phyloP scores from a whole-genome alignment of 805 yeast species.

The Nakazawaea ambrosiae region DNA sequence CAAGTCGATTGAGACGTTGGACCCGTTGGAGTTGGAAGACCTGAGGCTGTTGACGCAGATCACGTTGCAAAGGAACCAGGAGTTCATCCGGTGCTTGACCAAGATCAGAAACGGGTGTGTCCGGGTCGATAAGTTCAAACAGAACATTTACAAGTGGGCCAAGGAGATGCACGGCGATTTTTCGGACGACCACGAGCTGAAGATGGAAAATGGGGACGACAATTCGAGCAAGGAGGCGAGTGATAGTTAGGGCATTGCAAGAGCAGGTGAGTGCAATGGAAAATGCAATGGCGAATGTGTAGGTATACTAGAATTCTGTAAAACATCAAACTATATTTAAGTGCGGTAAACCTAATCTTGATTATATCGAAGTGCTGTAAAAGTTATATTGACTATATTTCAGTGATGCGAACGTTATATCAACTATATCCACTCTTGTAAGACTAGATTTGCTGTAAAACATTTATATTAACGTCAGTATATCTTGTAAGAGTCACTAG shows the following conservation, averaged over 20 bases:
- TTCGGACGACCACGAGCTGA: background rate
- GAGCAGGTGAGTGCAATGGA: too few relatives aligned
- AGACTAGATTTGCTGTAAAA: too few relatives aligned
- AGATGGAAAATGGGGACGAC: background rate
- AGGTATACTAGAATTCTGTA: background rate
- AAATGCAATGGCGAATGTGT: slow-evolving; percentile 1
- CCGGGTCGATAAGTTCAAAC: slow-evolving; percentile 70
- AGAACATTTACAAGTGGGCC: slow-evolving; percentile 74
- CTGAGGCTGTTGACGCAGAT: slow-evolving; percentile 70
- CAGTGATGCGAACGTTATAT: too few relatives aligned
- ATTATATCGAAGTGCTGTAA: too few relatives aligned
- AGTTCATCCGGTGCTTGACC: slow-evolving; percentile 75
- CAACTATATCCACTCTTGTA: too few relatives aligned
- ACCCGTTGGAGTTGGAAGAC: slow-evolving; percentile 55
- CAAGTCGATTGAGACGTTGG: slow-evolving; percentile 40
- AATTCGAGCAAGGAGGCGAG: too few relatives aligned
- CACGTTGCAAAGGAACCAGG: slow-evolving; percentile 76
- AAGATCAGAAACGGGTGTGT: slow-evolving; percentile 68
- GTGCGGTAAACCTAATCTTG: too few relatives aligned
- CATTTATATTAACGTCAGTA: too few relatives aligned
- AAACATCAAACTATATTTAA: background rate
- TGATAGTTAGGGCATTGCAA: too few relatives aligned
- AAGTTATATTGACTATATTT: too few relatives aligned
- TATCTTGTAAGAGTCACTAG: too few relatives aligned
- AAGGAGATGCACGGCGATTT: slow-evolving; percentile 70